Conservation (phyloP, 345 rosid genomes). For the Firmiana major region DNA sequence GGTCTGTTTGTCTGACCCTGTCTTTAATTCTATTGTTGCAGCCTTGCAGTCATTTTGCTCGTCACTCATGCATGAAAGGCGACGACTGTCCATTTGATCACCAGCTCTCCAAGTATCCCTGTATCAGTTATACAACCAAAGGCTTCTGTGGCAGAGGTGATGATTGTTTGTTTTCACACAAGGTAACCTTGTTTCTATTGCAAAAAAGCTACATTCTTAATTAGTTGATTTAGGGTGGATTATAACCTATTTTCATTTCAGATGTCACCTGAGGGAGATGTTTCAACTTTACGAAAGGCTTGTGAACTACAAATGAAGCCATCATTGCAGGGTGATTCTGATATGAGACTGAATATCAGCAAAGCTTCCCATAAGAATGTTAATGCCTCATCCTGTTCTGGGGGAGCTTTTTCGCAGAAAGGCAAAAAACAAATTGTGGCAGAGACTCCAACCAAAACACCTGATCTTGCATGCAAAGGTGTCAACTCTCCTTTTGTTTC, state of each 20-base stretch:
- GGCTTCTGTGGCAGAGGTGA: slow-evolving; percentile 76
- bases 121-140: slow-evolving; percentile 43
- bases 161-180: slow-evolving; percentile 79
- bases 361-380: not conserved
- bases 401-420: slow-evolving; percentile 18
- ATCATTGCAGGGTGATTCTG: slow-evolving; percentile 19
- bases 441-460: slow-evolving; percentile 11
- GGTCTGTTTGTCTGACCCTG: not conserved
- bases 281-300: slow-evolving; percentile 22
- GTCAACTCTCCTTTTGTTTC: slow-evolving; percentile 36
- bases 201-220: not conserved
- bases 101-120: slow-evolving; percentile 78
- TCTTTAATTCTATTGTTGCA: slow-evolving; percentile 37
- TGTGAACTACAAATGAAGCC: slow-evolving; percentile 22
- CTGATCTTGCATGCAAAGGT: slow-evolving; percentile 39
- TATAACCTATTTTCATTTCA: slow-evolving; percentile 17
- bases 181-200: slow-evolving; percentile 43
- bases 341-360: slow-evolving; percentile 16
- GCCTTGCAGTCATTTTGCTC: slow-evolving; percentile 91
- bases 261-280: slow-evolving; percentile 35
- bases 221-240: not conserved
- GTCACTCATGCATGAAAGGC: slow-evolving; percentile 83
- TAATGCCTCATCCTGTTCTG: slow-evolving; percentile 12
- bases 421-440: slow-evolving; percentile 17
- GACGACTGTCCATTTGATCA: slow-evolving; percentile 91